Evolutionary conservation across 176 grass and related monocot genomes (phyloP), one percentile per base, ranked within the genome.

Genomic region (Dendrocalamus sinicus): DNA sequence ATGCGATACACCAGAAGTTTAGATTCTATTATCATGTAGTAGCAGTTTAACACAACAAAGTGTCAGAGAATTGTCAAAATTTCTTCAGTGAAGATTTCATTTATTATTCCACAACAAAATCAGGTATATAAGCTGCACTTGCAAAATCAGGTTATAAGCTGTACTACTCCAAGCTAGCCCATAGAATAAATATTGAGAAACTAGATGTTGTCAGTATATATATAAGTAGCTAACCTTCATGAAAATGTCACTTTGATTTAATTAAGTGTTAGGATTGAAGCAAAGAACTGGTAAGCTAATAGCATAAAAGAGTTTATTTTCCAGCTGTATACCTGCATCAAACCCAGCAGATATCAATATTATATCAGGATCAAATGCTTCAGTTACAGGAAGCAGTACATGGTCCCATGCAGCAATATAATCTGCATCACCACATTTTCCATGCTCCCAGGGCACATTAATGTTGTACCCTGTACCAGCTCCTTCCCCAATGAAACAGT

Each of bases 381-480:
- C 74, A 40, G 83, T 72, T 5, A 98, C 83, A 64, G 96, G 96
- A 90, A 98, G 86, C 73, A 98, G 75, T 74, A 98, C 70, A 88
- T 94, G 84, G 61, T 98, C 91, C 93, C 96, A 98, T 58, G 79
- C 93, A 77, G 96, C 96, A 76, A 92, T 30, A 61, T 98, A 98
- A 82, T 98, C 96, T 83, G 93, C 86, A 75, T 98, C 96, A 51
- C 96, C 92, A 59, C 91, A 95, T 75, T 87, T 81, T 50, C 81
- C 88, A 88, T 98, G 96, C 66, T 98, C 96, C 96, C 96, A 98
- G n/a, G 96, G 93, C 72, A 98, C 92, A 76, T 98, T 98, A 70
- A 98, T 95, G 76, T 98, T 98, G 79, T 95, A 98, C 54, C 93
- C 96, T 89, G 90, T 84, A 89, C 96, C 93, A 75, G 86, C 77